These are phyloP conservation scores for Phytopythium cucurbitacearum DNA, from an alignment of 352 stramenopile species.

Conservation along the genomic window DNA sequence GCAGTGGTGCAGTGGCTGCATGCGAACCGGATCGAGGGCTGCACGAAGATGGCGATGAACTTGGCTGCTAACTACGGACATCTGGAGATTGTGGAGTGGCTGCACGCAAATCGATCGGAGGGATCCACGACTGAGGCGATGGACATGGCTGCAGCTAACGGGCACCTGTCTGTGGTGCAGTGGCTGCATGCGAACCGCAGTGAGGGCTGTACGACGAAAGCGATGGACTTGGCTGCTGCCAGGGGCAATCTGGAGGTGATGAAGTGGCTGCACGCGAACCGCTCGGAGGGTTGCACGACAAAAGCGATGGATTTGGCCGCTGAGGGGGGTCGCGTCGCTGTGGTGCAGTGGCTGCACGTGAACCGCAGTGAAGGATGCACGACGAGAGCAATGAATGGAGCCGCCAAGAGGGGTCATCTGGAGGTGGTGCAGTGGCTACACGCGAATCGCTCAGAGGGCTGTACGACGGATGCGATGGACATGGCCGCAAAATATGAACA, in stretches of 20 bases:
- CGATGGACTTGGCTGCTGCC: conserved; percentile 17
- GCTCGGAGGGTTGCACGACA: conserved; percentile 19
- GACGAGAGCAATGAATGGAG: conserved; percentile 22
- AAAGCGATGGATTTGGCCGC: conserved; percentile 23
- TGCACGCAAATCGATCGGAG: conserved; percentile 22
- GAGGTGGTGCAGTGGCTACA: conserved; percentile 25
- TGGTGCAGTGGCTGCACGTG: conserved; percentile 18
- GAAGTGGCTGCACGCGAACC: conserved; percentile 18
- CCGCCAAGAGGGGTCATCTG: conserved; percentile 19
- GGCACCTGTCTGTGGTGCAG: conserved; percentile 18
- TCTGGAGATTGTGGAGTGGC: conserved; percentile 21
- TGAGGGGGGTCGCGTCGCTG: conserved; percentile 16
- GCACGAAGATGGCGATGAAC: conserved; percentile 27
- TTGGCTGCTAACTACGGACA: conserved; percentile 19
- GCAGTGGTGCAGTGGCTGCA: conserved; percentile 20
- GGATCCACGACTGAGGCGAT: conserved; percentile 28
- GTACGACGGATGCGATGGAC: conserved; percentile 24
- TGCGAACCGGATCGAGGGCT: conserved; percentile 15
- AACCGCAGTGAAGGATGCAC: conserved; percentile 18
- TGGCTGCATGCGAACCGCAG: conserved; percentile 24
- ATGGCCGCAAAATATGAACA: conserved; percentile 16
- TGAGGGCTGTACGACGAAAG: conserved; percentile 18
- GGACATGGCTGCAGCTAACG: conserved; percentile 17
- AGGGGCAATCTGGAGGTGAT: conserved; percentile 20
- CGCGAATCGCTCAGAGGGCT: conserved; percentile 22